Conservation (phyloP, 2,329 filamentous ascomycete genomes). For the Ilyonectria robusta region DNA sequence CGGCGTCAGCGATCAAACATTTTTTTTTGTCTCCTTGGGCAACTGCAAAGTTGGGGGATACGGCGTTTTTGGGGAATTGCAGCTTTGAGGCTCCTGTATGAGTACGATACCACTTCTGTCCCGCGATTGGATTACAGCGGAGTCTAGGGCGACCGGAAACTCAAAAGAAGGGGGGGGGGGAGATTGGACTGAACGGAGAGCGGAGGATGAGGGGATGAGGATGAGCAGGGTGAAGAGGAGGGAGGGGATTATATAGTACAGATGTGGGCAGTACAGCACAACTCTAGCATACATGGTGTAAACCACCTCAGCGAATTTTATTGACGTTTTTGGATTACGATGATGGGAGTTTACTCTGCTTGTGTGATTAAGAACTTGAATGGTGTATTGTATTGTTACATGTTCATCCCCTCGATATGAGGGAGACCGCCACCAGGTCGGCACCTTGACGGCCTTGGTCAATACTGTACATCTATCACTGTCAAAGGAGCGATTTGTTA, state of each 20-base stretch:
- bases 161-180: slow-evolving; percentile 17
- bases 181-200: not conserved
- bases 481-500: too few relatives aligned
- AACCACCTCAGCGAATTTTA: slow-evolving; percentile 41
- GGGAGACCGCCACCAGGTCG: too few relatives aligned
- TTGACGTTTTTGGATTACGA: slow-evolving; percentile 3
- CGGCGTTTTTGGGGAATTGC: slow-evolving; percentile 38
- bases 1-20: slow-evolving; percentile 42
- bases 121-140: slow-evolving; percentile 32
- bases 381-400: not conserved
- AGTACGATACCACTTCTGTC: slow-evolving; percentile 39
- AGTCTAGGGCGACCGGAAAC: slow-evolving; percentile 20
- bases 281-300: slow-evolving; percentile 37
- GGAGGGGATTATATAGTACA: slow-evolving; percentile 27
- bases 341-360: not conserved
- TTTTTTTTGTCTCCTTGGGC: slow-evolving; percentile 21
- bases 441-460: too few relatives aligned
- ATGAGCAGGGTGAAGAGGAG: slow-evolving; percentile 12
- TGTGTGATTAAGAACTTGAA: not conserved
- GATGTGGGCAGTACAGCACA: slow-evolving; percentile 32
- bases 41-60: slow-evolving; percentile 38
- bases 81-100: slow-evolving; percentile 37
- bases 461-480: too few relatives aligned
- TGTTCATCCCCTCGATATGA: too few relatives aligned
- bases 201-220: not conserved